Percentiles rank a stretch among this genome's conserved stretches.
phyloP scores from a whole-genome alignment of 352 stramenopile genomes.

The Globisporangium polare region DNA sequence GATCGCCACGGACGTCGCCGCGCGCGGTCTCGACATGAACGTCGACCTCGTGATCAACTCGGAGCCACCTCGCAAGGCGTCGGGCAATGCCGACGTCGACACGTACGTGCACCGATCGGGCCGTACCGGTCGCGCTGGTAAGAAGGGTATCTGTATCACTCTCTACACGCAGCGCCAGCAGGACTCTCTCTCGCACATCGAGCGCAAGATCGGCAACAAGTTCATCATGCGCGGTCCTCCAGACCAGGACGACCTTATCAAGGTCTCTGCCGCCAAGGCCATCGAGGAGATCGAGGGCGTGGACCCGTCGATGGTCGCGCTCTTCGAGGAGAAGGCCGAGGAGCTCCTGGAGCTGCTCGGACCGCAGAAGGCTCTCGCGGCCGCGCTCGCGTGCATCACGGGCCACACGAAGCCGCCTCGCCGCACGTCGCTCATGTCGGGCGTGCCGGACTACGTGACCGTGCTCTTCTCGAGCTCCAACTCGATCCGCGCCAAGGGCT shows the following conservation, averaged over 20 bases:
- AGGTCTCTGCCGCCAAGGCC: constrained; percentile 78
- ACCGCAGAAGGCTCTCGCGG: constrained; percentile 64
- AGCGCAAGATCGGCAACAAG: constrained; percentile 86
- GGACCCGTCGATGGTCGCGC: constrained; percentile 62
- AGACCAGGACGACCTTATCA: constrained; percentile 85
- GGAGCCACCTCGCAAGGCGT: constrained; percentile 83
- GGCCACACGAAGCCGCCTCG: constrained; percentile 81
- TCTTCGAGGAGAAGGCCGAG: constrained; percentile 70
- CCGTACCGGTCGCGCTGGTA: constrained; percentile 94
- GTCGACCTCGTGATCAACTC: constrained; percentile 96
- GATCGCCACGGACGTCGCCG: constrained; percentile 96
- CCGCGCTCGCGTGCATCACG: constrained; percentile 87
- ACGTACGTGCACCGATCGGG: constrained; percentile 99
- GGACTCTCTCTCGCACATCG: constrained; percentile 76
- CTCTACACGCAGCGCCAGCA: constrained; percentile 90
- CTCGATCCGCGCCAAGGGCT: constrained; percentile 82
- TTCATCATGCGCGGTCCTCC: constrained; percentile 87
- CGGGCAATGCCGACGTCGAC: constrained; percentile 90
- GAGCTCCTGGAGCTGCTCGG: constrained; percentile 63
- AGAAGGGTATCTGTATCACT: constrained; percentile 96
- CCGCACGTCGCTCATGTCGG: constrained; percentile 86
- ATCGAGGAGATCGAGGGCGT: constrained; percentile 82
- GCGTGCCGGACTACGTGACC: constrained; percentile 88
- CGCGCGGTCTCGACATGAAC: constrained; percentile 97
- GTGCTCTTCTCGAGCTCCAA: constrained; percentile 83